A percentile compares a stretch with the other conserved stretches of the same genome.
phyloP scores from a whole-genome alignment of 2,329 filamentous ascomycete genomes.

The Botrytis byssoidea region DNA sequence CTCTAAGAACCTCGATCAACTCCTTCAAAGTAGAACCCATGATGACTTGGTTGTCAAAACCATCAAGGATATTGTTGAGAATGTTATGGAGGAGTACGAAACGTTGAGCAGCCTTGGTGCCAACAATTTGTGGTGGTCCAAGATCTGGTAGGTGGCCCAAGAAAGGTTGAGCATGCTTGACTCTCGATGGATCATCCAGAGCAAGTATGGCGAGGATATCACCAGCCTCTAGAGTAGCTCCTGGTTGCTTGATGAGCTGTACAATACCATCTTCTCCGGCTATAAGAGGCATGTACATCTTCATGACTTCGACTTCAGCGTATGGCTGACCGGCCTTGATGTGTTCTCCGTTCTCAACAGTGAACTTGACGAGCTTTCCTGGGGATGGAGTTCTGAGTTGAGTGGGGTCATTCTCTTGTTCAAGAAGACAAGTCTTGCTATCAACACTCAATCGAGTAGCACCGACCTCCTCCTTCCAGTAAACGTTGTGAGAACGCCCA shows the following conservation, averaged over 20 bases:
- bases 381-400: slow-evolving; percentile 93
- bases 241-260: slow-evolving; percentile 98
- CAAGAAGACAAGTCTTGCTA: slow-evolving; percentile 94
- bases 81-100: slow-evolving; percentile 76
- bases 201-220: slow-evolving; percentile 98
- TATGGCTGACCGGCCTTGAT: slow-evolving; percentile 89
- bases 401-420: slow-evolving; percentile 98
- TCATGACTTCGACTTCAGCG: slow-evolving; percentile 99
- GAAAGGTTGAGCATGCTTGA: slow-evolving; percentile 96
- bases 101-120: slow-evolving; percentile 86
- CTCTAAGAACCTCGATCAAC: slow-evolving; percentile 83
- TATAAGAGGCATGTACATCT: slow-evolving; percentile 99
- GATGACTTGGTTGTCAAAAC: slow-evolving; percentile 96
- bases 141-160: slow-evolving; percentile 84
- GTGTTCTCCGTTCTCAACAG: slow-evolving; percentile 92
- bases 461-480: slow-evolving; percentile 99
- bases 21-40: slow-evolving; percentile 86
- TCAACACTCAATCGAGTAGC: slow-evolving; percentile 95
- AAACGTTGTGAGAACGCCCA: slow-evolving; percentile 94
- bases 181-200: slow-evolving; percentile 89
- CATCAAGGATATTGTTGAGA: slow-evolving; percentile 82
- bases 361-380: slow-evolving; percentile 97
- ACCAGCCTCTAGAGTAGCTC: slow-evolving; percentile 94
- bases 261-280: slow-evolving; percentile 94
- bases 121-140: slow-evolving; percentile 81